These are phyloP conservation scores for Magnusiomyces suaveolens DNA, from an alignment of 1,139 yeast species.

Conservation along the genomic window DNA sequence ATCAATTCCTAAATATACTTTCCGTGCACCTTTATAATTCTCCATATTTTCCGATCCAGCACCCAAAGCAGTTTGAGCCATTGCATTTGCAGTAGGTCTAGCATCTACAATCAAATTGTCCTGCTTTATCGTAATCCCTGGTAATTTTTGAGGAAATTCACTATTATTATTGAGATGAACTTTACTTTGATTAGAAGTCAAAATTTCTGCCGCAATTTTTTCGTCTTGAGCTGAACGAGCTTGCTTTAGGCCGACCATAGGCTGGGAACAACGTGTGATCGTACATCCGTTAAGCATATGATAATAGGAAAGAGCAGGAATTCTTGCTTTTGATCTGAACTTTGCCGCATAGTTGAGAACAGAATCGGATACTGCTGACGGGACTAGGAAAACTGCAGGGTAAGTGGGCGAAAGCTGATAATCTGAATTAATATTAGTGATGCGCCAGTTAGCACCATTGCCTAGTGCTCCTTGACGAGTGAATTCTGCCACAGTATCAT, in stretches of 20 bases:
- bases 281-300: slow-evolving; percentile 62
- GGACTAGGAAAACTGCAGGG: slow-evolving; percentile 60
- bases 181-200: slow-evolving; percentile 37
- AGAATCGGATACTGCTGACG: slow-evolving; percentile 66
- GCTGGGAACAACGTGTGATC: slow-evolving; percentile 86
- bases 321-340: slow-evolving; percentile 73
- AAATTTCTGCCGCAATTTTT: slow-evolving; percentile 62
- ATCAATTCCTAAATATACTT: slow-evolving; percentile 81
- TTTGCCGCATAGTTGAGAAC: slow-evolving; percentile 75
- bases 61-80: slow-evolving; percentile 94
- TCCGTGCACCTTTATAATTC: slow-evolving; percentile 55
- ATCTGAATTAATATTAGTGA: slow-evolving; percentile 52
- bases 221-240: slow-evolving; percentile 88
- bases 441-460: slow-evolving; percentile 49
- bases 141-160: slow-evolving; percentile 16
- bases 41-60: slow-evolving; percentile 96
- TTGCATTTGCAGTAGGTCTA: slow-evolving; percentile 85
- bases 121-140: slow-evolving; percentile 19
- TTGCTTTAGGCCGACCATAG: slow-evolving; percentile 83
- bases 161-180: slow-evolving; percentile 27
- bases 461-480: slow-evolving; percentile 39
- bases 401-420: slow-evolving; percentile 71
- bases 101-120: slow-evolving; percentile 79
- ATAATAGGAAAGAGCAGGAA: slow-evolving; percentile 74
- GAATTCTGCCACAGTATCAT: slow-evolving; percentile 56